Evolutionary conservation across 176 grass and related monocot genomes (phyloP).

Genomic region (Microstegium vimineum): DNA sequence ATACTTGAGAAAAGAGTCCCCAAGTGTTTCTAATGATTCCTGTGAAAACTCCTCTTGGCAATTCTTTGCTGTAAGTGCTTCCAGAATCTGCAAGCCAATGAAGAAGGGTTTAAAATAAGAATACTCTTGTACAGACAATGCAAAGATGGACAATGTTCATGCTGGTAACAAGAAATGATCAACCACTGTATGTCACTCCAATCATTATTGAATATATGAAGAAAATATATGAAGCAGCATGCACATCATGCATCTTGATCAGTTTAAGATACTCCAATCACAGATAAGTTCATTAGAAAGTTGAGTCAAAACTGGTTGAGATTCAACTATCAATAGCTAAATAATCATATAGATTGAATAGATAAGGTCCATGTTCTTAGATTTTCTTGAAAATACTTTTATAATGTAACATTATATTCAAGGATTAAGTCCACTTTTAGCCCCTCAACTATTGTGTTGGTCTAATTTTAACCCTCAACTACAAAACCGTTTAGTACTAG

Average conservation of each 20-base stretch:
- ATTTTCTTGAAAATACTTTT: not conserved
- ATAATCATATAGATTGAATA: not conserved
- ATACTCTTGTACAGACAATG: not conserved
- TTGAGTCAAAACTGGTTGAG: not conserved
- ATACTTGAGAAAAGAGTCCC: conserved; percentile 89
- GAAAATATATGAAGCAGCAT: not conserved
- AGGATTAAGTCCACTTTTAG: too few relatives aligned
- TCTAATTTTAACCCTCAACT: too few relatives aligned
- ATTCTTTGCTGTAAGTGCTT: conserved; percentile 75
- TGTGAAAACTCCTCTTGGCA: conserved; percentile 68
- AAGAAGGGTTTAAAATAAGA: conserved; percentile 5
- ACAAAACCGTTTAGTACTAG: too few relatives aligned
- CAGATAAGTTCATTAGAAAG: not conserved
- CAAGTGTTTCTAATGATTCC: conserved; percentile 86
- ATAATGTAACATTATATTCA: not conserved
- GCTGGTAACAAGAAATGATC: too few relatives aligned
- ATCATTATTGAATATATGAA: not conserved
- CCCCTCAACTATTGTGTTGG: too few relatives aligned
- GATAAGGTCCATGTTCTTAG: not conserved
- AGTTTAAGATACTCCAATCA: not conserved
- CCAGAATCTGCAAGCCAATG: conserved; percentile 48
- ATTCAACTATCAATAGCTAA: not conserved
- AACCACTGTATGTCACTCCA: not conserved
- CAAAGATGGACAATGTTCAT: not conserved
- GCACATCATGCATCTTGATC: not conserved